Percentiles rank a stretch among this genome's conserved stretches.
phyloP scores from a whole-genome alignment of 192 early-diverging fungal species.

The Obelidium mucronatum region DNA sequence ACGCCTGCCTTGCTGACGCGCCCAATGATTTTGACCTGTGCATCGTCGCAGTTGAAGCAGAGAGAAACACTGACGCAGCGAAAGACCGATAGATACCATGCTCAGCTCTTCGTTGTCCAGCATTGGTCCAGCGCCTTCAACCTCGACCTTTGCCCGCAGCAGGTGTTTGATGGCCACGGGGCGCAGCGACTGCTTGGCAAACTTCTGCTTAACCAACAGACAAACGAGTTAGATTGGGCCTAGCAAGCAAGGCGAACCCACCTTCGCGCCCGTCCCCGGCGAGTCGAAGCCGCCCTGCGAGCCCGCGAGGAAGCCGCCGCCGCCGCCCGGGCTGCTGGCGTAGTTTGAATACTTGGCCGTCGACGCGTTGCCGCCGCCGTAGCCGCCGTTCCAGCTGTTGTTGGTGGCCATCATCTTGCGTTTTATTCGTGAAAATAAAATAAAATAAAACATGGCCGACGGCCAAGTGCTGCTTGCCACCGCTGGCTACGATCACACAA shows the following conservation, averaged over 20 bases:
- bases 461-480: slow-evolving; percentile 59
- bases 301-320: not conserved
- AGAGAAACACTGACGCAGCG: not conserved
- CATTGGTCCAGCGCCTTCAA: slow-evolving; percentile 65
- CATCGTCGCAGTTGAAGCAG: not conserved
- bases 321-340: not conserved
- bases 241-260: not conserved
- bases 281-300: slow-evolving; percentile 7
- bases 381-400: slow-evolving; percentile 6
- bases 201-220: slow-evolving; percentile 11
- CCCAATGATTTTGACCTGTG: slow-evolving; percentile 77
- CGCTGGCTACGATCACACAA: slow-evolving; percentile 69
- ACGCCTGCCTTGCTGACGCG: slow-evolving; percentile 64
- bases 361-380: slow-evolving; percentile 5
- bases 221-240: too few species aligned
- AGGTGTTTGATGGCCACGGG: slow-evolving; percentile 88
- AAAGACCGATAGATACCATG: too few species aligned
- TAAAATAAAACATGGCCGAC: slow-evolving; percentile 14
- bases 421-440: not conserved
- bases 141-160: slow-evolving; percentile 43
- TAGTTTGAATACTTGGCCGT: slow-evolving; percentile 3
- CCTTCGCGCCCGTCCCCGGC: not conserved
- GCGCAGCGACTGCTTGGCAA: slow-evolving; percentile 69
- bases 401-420: slow-evolving; percentile 13
- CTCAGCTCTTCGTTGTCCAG: slow-evolving; percentile 76